These are phyloP conservation scores for Vinca minor DNA, from an alignment of 257 asterid genomes.

Conservation along the genomic window DNA sequence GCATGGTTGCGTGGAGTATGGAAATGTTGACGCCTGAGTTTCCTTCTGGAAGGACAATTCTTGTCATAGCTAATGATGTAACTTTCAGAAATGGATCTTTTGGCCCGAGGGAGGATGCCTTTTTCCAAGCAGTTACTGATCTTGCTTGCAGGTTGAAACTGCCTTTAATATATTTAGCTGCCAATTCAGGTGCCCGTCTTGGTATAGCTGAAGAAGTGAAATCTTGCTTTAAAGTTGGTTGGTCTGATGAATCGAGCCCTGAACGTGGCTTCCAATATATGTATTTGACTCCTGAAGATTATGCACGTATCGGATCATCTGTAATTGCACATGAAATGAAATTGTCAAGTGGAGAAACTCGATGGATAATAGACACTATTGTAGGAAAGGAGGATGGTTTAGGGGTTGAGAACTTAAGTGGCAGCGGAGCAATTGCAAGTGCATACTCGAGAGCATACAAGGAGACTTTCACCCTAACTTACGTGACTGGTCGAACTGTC, in stretches of 20 bases:
- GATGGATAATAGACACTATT: slow-evolving; percentile 86
- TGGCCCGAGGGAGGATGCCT: slow-evolving; percentile 92
- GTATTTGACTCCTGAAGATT: slow-evolving; percentile 79
- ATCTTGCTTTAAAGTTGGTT: slow-evolving; percentile 90
- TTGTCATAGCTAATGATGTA: slow-evolving; percentile 79
- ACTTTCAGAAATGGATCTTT: slow-evolving; percentile 91
- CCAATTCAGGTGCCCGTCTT: slow-evolving; percentile 98
- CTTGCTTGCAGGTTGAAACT: slow-evolving; percentile 67
- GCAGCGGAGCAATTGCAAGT: slow-evolving; percentile 98
- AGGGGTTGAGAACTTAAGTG: slow-evolving; percentile 80
- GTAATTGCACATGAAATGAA: slow-evolving; percentile 73
- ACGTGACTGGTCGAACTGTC: slow-evolving; percentile 90
- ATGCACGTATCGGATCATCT: slow-evolving; percentile 55
- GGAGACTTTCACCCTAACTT: slow-evolving; percentile 86
- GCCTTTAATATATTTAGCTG: slow-evolving; percentile 92
- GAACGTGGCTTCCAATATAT: slow-evolving; percentile 90
- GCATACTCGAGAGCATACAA: slow-evolving; percentile 88
- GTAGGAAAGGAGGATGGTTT: slow-evolving; percentile 85
- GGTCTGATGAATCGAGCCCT: slow-evolving; percentile 90
- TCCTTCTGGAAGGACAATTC: slow-evolving; percentile 77
- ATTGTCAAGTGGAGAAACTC: slow-evolving; percentile 59
- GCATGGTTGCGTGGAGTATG: slow-evolving; percentile 96
- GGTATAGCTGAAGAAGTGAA: slow-evolving; percentile 97
- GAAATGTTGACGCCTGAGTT: slow-evolving; percentile 94
- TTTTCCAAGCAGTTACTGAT: slow-evolving; percentile 82